Evolutionary conservation across 352 stramenopile species (phyloP), one percentile per base, ranked within the genome.

Genomic region (Phytophthora hibernalis): DNA sequence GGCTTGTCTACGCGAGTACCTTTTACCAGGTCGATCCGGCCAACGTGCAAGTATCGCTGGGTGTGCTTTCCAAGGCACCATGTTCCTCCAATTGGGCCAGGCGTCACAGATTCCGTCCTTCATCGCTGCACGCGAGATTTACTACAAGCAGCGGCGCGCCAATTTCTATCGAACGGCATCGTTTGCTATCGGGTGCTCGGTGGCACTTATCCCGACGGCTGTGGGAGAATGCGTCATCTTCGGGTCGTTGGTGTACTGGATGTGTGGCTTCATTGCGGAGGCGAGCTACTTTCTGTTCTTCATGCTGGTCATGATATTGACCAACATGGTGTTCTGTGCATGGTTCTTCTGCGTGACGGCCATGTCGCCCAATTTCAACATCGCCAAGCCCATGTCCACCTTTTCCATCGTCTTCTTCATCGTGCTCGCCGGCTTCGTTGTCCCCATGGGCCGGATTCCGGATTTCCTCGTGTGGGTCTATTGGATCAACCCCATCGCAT

Each of bases 191-290:
- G 79, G 43, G 5, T 61, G 38, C 28, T 50, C 48, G 3, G 30
- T 68, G 6, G 42, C 54, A n/a, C 54, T 61, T 5, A 53, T 76
- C 18, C 54, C 74, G 48, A 68, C 74, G 54, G 40, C 57, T 65
- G 3, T 74, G 13, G 60, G 80, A 30, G 83, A 92, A 70, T 74
- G 71, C 9, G 43, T 90, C 13, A 54, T 87, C 22, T 94, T 96
- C 71, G 84, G 83, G 7, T 83, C 71, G 6, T 54, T 93, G 31
- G 60, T 93, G 7, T 96, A 96, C 68, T 96, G 78, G 70, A 85
- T 93, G 71, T 82, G 88, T 49, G 87, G 87, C 16, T 80, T 96
- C 44, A 61, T 67, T 40, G 45, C 49, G 18, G 18, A 59, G 12
- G 53, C 24, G 15, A 50, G 44, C 18, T 48, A 54, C 6, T 64